Evolutionary conservation across 2,329 filamentous ascomycete genomes (phyloP).

Genomic region (Venturia asperata): DNA sequence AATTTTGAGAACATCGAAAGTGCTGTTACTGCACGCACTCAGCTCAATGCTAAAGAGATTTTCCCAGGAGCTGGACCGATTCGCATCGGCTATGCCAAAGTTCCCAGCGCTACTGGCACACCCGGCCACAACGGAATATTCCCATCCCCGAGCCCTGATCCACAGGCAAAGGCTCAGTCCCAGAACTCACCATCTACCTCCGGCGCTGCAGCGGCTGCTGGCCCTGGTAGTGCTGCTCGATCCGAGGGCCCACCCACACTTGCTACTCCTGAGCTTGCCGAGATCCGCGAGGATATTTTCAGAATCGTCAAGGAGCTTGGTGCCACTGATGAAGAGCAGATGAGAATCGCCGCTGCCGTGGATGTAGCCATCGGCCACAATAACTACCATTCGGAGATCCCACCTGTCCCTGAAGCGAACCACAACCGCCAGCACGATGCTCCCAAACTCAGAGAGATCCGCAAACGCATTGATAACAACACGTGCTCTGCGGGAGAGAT

Average conservation of each 20-base stretch:
- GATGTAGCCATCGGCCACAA: conserved; percentile 70
- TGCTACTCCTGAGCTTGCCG: conserved; percentile 63
- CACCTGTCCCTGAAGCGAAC: conserved; percentile 78
- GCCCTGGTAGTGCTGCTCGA: conserved; percentile 39
- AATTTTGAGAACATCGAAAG: conserved; percentile 92
- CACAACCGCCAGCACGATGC: conserved; percentile 88
- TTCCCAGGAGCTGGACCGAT: conserved; percentile 94
- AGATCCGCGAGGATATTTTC: conserved; percentile 76
- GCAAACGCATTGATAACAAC: conserved; percentile 96
- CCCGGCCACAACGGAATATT: conserved; percentile 83
- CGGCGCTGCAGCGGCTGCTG: conserved; percentile 32
- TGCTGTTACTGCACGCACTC: conserved; percentile 77
- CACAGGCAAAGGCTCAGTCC: conserved; percentile 46
- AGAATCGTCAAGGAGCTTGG: conserved; percentile 85
- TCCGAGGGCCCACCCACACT: conserved; percentile 40
- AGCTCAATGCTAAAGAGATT: conserved; percentile 94
- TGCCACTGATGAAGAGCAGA: conserved; percentile 69
- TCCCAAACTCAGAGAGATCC: conserved; percentile 87
- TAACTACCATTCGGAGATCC: conserved; percentile 72
- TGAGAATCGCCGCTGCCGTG: conserved; percentile 64
- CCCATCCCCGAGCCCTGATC: conserved; percentile 85
- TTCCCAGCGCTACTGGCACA: conserved; percentile 79
- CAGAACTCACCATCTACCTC: conserved; percentile 31
- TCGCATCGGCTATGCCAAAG: conserved; percentile 95
- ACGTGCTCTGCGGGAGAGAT: conserved; percentile 80